phyloP scores from a whole-genome alignment of 371 early-diverging fungal genomes.

The Rhizopus arrhizus region DNA sequence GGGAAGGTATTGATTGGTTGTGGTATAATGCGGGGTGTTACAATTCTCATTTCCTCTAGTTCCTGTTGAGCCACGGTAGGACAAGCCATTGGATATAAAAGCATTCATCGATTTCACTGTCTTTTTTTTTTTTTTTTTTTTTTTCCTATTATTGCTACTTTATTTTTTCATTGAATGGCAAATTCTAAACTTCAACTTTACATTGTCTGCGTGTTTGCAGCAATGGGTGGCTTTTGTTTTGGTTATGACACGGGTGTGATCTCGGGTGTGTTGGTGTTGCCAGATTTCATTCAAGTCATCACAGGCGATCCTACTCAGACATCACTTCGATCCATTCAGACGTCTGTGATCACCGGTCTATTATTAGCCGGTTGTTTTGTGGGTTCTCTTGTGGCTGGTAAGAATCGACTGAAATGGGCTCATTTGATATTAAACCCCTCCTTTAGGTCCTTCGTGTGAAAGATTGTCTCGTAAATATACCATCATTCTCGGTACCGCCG shows the following conservation, averaged over 20 bases:
- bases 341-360: conserved; percentile 49
- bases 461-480: conserved; percentile 44
- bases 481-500: conserved; percentile 36
- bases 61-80: neutral
- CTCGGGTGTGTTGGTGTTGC: conserved; percentile 54
- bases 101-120: neutral
- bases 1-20: conserved; percentile 12
- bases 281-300: conserved; percentile 45
- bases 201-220: conserved; percentile 41
- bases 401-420: neutral
- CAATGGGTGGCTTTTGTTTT: conserved; percentile 57
- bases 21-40: conserved; percentile 22
- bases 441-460: conserved; percentile 40
- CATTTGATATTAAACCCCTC: neutral
- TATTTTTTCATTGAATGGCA: conserved; percentile 21
- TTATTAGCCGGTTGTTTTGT: conserved; percentile 56
- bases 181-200: conserved; percentile 30
- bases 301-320: conserved; percentile 23
- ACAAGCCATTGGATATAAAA: neutral
- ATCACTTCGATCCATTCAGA: conserved; percentile 38
- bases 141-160: conserved; percentile 2
- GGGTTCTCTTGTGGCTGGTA: conserved; percentile 52
- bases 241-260: conserved; percentile 62
- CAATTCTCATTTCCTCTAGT: conserved; percentile 10
- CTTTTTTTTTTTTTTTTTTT: conserved; percentile 13